Base-by-base conservation (phyloP, 768 basidiomycete species). In the Rhodosporidiobolus odoratus region DNA sequence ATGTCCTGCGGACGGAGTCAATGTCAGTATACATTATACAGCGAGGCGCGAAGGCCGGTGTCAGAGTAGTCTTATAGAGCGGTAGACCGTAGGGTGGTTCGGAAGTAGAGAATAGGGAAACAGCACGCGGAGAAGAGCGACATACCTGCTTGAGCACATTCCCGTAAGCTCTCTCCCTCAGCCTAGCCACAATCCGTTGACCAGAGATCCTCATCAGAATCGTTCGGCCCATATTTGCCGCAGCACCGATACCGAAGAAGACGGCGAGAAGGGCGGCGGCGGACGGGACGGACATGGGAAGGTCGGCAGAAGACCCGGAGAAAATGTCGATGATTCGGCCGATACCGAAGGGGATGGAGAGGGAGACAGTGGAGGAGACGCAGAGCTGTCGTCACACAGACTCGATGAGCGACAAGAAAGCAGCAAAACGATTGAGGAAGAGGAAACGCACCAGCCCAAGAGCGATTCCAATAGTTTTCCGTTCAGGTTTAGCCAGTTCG, bases 311-410 rank as follows among this genome's bases (percentile, higher is more conserved):
- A 8, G 47, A 21, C 45, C 68, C 74, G 1, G 76, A 72, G 80
- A 96, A 98, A 81, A 89, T 92, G 81, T 97, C 94, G 71, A 99
- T 96, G 61, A 98, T 82, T 78, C 87, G 90, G 16, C 95, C 95
- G 76, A 97, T 88, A 2, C 92, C 92, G 75, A 96, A 86, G 0
- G 95, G 95, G 19, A 98, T 85, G 73, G 89, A 89, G 87, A 97
- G 89, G 6, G 91, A 90, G 30, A 99, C 90, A 4, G 89, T 82
- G 15, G 92, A 91, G 0, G 93, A 95, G n/a, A 92, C 83, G 23
- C 94, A 79, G 13, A 97, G 83, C 72, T 95, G 17, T 23, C 13
- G 19, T 25, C 23, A 27, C 21, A 13, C 34, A n/a, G 47, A 37
- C 43, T 21, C 12, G 43, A 21, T 43, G 16, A 40, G 9, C 35